phyloP scores from a whole-genome alignment of 1,284 basidiomycete species.

The Jaminaea rosea region DNA sequence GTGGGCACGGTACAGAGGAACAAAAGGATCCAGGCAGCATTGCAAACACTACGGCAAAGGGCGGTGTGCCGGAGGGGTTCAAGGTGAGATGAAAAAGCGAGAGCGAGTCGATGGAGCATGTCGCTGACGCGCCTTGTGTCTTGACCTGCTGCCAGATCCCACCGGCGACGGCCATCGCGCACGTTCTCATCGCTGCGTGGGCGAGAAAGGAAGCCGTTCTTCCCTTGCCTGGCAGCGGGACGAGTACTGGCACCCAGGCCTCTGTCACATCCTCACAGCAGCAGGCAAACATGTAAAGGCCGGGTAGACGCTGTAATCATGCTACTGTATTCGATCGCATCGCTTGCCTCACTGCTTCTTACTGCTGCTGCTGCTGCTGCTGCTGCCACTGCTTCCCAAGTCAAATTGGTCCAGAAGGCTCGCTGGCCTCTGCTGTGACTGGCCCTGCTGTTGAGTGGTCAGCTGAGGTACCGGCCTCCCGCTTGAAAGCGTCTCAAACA shows the following conservation, averaged over 20 bases:
- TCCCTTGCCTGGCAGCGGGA: no score
- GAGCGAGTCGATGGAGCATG: no score
- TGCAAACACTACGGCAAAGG: slow-evolving; percentile 8
- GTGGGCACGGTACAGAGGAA: background rate
- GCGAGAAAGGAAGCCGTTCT: slow-evolving; percentile 51
- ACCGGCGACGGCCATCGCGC: slow-evolving; percentile 59
- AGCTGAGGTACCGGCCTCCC: no score
- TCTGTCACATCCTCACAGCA: no score
- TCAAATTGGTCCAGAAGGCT: background rate
- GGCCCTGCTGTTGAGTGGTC: no score
- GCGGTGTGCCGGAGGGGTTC: background rate
- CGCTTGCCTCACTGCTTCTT: background rate
- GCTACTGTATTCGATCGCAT: background rate
- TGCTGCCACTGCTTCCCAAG: background rate
- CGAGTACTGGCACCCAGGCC: no score
- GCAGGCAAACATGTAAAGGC: background rate
- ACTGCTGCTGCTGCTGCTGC: background rate
- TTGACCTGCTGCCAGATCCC: slow-evolving; percentile 13
- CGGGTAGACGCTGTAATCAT: background rate
- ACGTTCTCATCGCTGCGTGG: slow-evolving; percentile 63
- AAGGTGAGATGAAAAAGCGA: background rate
- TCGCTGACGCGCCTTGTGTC: background rate
- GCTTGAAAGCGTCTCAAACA: no score
- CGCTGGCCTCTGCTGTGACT: background rate
- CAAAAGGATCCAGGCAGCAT: slow-evolving; percentile 14